Percentiles rank a stretch among this genome's conserved stretches.
Evolutionary conservation across 495 filamentous ascomycete genomes (phyloP).

Genomic region (Penicillium verhagenii): DNA sequence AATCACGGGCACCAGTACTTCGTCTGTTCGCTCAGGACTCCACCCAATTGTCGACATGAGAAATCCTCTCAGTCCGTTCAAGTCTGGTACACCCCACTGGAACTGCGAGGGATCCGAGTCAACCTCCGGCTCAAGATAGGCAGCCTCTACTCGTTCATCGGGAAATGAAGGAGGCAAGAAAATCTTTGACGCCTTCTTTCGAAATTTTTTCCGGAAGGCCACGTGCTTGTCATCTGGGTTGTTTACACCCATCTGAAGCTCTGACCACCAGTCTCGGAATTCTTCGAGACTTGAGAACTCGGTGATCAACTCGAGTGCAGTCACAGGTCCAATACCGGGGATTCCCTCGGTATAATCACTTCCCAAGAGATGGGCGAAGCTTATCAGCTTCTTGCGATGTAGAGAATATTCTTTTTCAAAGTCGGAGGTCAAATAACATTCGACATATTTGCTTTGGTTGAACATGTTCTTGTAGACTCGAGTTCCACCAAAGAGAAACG

Average conservation of each 20-base stretch:
- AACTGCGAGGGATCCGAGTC: slow-evolving; percentile 75
- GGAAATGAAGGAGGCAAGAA: slow-evolving; percentile 82
- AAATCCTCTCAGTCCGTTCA: slow-evolving; percentile 80
- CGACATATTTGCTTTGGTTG: slow-evolving; percentile 93
- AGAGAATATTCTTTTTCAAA: slow-evolving; percentile 88
- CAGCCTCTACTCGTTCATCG: slow-evolving; percentile 66
- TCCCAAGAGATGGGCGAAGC: slow-evolving; percentile 83
- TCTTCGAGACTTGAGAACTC: slow-evolving; percentile 70
- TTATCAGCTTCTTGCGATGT: slow-evolving; percentile 76
- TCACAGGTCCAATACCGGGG: slow-evolving; percentile 87
- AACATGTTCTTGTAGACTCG: slow-evolving; percentile 99
- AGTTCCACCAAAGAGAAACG: slow-evolving; percentile 95
- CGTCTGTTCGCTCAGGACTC: slow-evolving; percentile 86
- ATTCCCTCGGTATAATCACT: slow-evolving; percentile 94
- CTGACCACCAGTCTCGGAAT: slow-evolving; percentile 86
- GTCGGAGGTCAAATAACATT: slow-evolving; percentile 88
- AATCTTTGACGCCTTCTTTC: slow-evolving; percentile 74
- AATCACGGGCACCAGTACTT: slow-evolving; percentile 91
- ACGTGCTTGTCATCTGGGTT: slow-evolving; percentile 40
- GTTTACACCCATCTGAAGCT: slow-evolving; percentile 61
- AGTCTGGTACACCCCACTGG: slow-evolving; percentile 92
- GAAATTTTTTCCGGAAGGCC: slow-evolving; percentile 80
- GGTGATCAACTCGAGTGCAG: slow-evolving; percentile 86
- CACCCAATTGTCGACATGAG: slow-evolving; percentile 94
- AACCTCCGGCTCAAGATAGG: slow-evolving; percentile 83